Evolutionary conservation across 768 basidiomycete genomes (phyloP).

Genomic region (Trametes villosa): DNA sequence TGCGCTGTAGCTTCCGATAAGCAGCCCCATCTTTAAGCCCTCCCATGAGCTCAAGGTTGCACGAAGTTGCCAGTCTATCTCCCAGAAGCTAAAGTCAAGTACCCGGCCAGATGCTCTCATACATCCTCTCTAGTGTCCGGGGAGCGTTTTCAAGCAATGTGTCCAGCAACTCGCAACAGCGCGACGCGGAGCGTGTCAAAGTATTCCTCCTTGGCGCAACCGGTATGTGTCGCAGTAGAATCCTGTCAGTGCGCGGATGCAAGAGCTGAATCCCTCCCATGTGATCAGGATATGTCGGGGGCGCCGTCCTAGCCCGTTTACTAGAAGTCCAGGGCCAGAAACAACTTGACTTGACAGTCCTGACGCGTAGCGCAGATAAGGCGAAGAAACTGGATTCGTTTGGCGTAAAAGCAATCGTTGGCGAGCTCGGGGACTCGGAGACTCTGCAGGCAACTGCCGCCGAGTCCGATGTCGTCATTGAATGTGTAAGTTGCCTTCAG

Average conservation of each 20-base stretch:
- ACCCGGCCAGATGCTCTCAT: not conserved
- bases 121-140: not conserved
- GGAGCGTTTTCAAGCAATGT: too few species aligned
- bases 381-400: conserved; percentile 14
- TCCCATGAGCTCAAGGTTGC: too few species aligned
- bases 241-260: not conserved
- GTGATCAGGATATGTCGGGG: conserved; percentile 57
- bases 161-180: too few species aligned
- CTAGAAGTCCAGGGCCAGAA: conserved; percentile 38
- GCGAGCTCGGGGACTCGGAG: conserved; percentile 36
- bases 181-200: not conserved
- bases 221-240: not conserved
- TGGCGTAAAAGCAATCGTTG: conserved; percentile 28
- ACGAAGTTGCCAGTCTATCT: too few species aligned
- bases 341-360: conserved; percentile 45
- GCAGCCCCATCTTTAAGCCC: too few species aligned
- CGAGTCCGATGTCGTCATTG: conserved; percentile 45
- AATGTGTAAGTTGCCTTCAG: not conserved
- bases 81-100: too few species aligned
- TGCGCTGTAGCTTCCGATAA: too few species aligned
- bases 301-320: conserved; percentile 52
- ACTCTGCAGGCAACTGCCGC: conserved; percentile 45
- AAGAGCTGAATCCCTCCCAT: not conserved
- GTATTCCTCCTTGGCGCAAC: conserved; percentile 1
- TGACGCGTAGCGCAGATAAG: conserved; percentile 47